phyloP scores from a whole-genome alignment of 352 stramenopile species.

The Phytophthora parvispora region DNA sequence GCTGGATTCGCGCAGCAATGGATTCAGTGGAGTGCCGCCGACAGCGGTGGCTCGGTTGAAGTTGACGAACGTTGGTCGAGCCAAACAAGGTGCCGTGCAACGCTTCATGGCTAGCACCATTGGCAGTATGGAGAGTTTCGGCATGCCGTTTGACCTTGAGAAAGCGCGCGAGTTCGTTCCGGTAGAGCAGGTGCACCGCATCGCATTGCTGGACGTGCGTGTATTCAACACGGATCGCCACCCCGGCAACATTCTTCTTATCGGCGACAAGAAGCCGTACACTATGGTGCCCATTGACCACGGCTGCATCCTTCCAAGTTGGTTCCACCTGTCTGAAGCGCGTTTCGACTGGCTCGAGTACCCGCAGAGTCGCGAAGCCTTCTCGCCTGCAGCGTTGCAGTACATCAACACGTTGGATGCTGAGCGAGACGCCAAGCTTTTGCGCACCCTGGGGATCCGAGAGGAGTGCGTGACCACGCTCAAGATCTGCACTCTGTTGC shows the following conservation, averaged over 20 bases:
- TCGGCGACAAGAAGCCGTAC: constrained; percentile 80
- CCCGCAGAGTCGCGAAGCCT: constrained; percentile 69
- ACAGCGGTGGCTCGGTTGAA: constrained; percentile 77
- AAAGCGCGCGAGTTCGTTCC: constrained; percentile 73
- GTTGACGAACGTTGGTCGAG: constrained; percentile 45
- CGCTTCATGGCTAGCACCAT: constrained; percentile 84
- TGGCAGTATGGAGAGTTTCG: constrained; percentile 86
- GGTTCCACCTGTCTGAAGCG: constrained; percentile 83
- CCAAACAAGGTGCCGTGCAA: constrained; percentile 83
- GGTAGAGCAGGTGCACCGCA: constrained; percentile 85
- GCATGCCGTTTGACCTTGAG: constrained; percentile 74
- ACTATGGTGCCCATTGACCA: constrained; percentile 86
- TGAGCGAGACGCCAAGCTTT: constrained; percentile 53
- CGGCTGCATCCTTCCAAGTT: constrained; percentile 83
- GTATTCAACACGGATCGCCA: constrained; percentile 92
- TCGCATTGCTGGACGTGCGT: constrained; percentile 84
- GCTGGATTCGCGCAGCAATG: constrained; percentile 71
- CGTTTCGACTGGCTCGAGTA: constrained; percentile 89
- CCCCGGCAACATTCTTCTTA: constrained; percentile 83
- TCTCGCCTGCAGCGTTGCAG: constrained; percentile 51
- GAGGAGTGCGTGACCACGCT: constrained; percentile 81
- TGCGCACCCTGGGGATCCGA: constrained; percentile 69
- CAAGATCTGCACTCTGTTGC: constrained; percentile 80
- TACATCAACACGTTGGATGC: constrained; percentile 70
- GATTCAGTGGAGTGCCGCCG: constrained; percentile 81